Percentiles rank a stretch among this genome's conserved stretches.
phyloP scores from a whole-genome alignment of 768 basidiomycete species.

The Phaffia tasmanica region DNA sequence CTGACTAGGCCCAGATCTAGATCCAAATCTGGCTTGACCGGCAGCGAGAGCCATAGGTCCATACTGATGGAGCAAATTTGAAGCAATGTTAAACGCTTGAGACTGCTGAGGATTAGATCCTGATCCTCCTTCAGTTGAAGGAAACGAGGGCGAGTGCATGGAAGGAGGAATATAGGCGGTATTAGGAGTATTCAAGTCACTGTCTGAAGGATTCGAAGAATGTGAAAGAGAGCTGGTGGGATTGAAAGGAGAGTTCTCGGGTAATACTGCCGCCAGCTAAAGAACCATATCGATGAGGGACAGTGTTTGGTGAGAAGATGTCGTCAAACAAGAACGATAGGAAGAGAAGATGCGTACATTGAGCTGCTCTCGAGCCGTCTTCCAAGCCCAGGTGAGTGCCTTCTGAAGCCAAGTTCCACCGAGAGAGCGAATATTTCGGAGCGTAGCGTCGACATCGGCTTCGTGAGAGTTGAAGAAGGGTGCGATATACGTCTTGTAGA shows the following conservation, averaged over 20 bases:
- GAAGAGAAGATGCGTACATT: conserved; percentile 30
- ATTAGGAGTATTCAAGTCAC: neutral
- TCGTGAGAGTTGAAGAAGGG: conserved; percentile 79
- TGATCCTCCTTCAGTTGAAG: neutral
- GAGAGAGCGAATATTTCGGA: conserved; percentile 42
- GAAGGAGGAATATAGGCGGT: conserved; percentile 15
- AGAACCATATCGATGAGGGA: neutral
- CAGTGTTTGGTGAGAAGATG: neutral
- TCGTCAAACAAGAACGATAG: neutral
- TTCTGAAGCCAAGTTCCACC: conserved; percentile 31
- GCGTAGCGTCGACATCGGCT: conserved; percentile 65
- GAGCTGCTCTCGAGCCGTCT: conserved; percentile 32
- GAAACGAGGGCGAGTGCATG: conserved; percentile 7
- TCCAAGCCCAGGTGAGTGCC: conserved; percentile 35
- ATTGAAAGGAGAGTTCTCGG: neutral
- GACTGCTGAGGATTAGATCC: conserved; percentile 2
- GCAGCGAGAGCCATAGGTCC: conserved; percentile 14
- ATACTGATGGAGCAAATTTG: conserved; percentile 15
- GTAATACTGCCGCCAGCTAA: too few species aligned
- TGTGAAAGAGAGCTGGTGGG: conserved; percentile 2
- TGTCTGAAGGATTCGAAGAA: neutral
- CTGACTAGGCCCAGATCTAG: neutral
- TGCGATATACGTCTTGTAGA: conserved; percentile 67
- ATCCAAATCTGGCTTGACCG: conserved; percentile 12
- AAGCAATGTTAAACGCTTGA: conserved; percentile 13